Evolutionary conservation across 805 yeast species (phyloP), one percentile per base, ranked within the genome.

Genomic region (Suhomyces sp.): DNA sequence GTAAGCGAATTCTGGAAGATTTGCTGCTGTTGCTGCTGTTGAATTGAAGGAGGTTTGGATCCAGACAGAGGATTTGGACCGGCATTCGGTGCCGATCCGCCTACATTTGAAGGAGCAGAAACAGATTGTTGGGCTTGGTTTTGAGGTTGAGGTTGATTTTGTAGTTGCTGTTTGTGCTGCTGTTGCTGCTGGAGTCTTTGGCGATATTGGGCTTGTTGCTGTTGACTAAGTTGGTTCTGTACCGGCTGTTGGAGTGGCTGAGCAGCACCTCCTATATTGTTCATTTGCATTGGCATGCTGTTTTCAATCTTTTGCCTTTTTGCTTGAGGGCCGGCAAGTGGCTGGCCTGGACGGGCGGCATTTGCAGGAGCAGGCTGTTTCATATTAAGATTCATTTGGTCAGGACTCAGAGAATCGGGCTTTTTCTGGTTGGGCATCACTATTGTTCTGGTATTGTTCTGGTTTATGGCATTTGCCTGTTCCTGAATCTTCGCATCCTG

Each of bases 11-110:
- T 68, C 49, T 72, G 78, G 70, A 75, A 74, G n/a, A 75, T 70
- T 53, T 75, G 79, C 57, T 75, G 79, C 49, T 75, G 79, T 49
- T 74, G 78, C 48, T 71, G 76, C 53, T 72, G 78, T 47, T 64
- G 65, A n/a, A 46, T 44, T 3, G 51, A 15, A 22, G 41, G 40
- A 13, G 44, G 47, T 6, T 24, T 31, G 35, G 42, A 7, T 19
- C 42, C 36, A n/a, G 22, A 8, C 22, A 22, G 44, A 3, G 19
- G 3, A 12, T 33, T 29, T 26, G 33, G 47, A 15, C 26, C 31
- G 5, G 46, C 46, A 17, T 49, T 12, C 35, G 41, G 23, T 17
- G 36, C 33, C 10, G 33, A 6, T 13, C 36, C 36, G 38, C 29
- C 36, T 31, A 17, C 5, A 8, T 17, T 27, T 26, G 44, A 26